Evolutionary conservation across 2,329 filamentous ascomycete genomes (phyloP).

Genomic region (Penicillium sp.): DNA sequence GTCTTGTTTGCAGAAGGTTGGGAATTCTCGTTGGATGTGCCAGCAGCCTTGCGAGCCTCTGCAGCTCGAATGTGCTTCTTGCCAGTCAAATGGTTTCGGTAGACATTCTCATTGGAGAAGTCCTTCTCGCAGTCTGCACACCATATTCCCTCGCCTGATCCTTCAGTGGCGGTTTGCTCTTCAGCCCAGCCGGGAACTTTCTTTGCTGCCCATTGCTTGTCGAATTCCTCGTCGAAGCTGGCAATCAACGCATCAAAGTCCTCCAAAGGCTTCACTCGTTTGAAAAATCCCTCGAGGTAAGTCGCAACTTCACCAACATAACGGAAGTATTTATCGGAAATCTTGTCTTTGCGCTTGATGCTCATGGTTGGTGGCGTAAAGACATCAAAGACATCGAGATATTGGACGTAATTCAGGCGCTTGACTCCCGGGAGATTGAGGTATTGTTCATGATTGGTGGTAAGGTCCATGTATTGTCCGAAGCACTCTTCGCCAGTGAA

Average conservation of each 20-base stretch:
- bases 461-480: conserved; percentile 89
- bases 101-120: conserved; percentile 94
- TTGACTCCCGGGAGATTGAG: conserved; percentile 87
- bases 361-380: conserved; percentile 74
- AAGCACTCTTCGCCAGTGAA: conserved; percentile 96
- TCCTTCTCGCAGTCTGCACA: conserved; percentile 91
- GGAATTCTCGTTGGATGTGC: conserved; percentile 39
- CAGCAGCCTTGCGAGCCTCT: conserved; percentile 57
- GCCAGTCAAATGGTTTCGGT: conserved; percentile 81
- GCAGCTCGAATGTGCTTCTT: conserved; percentile 91
- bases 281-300: conserved; percentile 87
- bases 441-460: conserved; percentile 79
- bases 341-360: conserved; percentile 77
- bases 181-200: conserved; percentile 76
- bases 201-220: conserved; percentile 76
- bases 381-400: conserved; percentile 85
- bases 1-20: conserved; percentile 17
- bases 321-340: conserved; percentile 88
- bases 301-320: conserved; percentile 78
- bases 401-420: conserved; percentile 85
- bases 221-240: conserved; percentile 80
- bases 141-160: conserved; percentile 71
- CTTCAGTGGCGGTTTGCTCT: conserved; percentile 52
- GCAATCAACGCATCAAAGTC: conserved; percentile 76
- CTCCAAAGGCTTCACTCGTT: conserved; percentile 79